Evolutionary conservation across 2,329 filamentous ascomycete species (phyloP), one percentile per base, ranked within the genome.

Genomic region (Juglanconis sp.): DNA sequence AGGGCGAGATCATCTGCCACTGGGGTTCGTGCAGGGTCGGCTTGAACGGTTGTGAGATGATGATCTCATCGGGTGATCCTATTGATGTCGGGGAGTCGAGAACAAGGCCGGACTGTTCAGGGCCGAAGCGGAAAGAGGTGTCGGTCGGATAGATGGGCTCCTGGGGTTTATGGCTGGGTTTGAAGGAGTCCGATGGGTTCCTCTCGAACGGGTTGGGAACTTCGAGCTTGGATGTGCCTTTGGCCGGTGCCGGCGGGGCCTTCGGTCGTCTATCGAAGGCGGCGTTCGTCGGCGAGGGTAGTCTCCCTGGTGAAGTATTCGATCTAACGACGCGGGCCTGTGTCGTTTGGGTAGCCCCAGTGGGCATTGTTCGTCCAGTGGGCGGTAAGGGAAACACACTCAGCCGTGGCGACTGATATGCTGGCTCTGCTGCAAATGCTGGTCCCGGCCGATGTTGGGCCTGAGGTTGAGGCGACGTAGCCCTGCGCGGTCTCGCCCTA

Each of bases 231-330:
- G 54, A 17, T 49, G 58, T 17, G 31, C 47, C 50, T 24, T 32
- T 53, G 64, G 31, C 40, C 35, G 34, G 6, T 46, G 31, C 40
- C 35, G 34, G 9, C 38, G n/a, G 38, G 3, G 51, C 31, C 10
- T 17, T 36, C 11, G 47, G 35, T 9, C 55, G 59, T 3, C n/a
- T 48, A 56, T 72, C 72, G 61, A 77, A 80, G 30, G 56, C 71
- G 5, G 71, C 65, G 30, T 67, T 69, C 1, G 70, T 72, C 1
- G 81, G 80, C 4, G 81, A 83, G 4, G 71, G 72, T 5, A 81
- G 68, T 24, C 72, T 69, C 13, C 79, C 80, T 2, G 84, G 83
- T 13, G 81, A 82, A 3, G 84, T 86, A 64, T 83, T 82, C 2
- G 84, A 82, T 34, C 84, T 79, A 24, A 72, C 65, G 4, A 74